phyloP scores from a whole-genome alignment of 495 filamentous ascomycete genomes.

The Chaetomium tenue region DNA sequence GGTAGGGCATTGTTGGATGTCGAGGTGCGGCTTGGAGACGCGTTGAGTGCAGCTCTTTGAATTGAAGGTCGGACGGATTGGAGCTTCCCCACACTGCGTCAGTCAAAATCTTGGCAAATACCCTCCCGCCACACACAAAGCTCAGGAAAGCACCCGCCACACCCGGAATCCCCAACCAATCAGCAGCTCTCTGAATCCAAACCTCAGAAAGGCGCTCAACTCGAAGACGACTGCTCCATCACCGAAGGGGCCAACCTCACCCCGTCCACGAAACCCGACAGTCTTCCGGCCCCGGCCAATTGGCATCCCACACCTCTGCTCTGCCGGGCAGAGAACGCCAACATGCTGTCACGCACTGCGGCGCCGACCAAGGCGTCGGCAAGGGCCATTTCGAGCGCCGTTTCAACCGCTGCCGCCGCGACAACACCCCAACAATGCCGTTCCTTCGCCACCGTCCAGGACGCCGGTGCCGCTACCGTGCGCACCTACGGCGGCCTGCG shows the following conservation, averaged over 20 bases:
- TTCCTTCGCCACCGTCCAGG: conserved; percentile 82
- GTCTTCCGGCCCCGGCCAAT: conserved; percentile 34
- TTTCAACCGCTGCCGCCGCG: conserved; percentile 20
- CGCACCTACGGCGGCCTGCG: conserved; percentile 78
- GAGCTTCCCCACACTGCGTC: conserved; percentile 18
- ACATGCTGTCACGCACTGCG: conserved; percentile 51
- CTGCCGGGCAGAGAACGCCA: conserved; percentile 45
- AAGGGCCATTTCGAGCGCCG: conserved; percentile 42
- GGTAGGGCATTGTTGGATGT: not conserved
- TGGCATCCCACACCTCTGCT: conserved; percentile 45
- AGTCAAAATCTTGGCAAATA: conserved; percentile 7
- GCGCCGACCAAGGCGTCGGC: conserved; percentile 46
- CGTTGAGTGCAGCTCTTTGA: not conserved
- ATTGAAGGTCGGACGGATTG: not conserved
- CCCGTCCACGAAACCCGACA: conserved; percentile 18
- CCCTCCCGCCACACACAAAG: conserved; percentile 1
- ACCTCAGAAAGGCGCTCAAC: conserved; percentile 35
- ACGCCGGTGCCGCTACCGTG: conserved; percentile 69
- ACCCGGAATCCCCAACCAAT: conserved; percentile 29
- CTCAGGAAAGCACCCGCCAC: conserved; percentile 5
- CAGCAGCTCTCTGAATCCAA: conserved; percentile 29
- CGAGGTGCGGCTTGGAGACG: not conserved
- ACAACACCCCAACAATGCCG: conserved; percentile 25
- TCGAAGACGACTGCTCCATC: conserved; percentile 11
- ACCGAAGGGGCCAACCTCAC: conserved; percentile 21